These are phyloP conservation scores for Primulina tabacum DNA, from an alignment of 257 asterid species.

Conservation along the genomic window DNA sequence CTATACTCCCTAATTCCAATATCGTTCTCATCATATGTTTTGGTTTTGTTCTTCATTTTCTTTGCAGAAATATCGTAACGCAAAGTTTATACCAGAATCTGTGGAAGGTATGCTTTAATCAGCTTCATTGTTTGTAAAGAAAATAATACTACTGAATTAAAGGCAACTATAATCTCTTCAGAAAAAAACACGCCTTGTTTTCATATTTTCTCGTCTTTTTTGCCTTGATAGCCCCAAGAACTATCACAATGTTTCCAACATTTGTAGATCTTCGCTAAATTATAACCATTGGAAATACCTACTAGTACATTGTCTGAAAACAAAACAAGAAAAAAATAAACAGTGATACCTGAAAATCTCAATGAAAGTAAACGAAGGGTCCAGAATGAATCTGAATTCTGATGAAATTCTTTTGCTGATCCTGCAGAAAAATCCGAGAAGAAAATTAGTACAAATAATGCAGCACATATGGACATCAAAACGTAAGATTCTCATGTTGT, in stretches of 20 bases:
- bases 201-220: no score
- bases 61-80: constrained; percentile 75
- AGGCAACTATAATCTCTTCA: not conserved
- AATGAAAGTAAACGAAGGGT: not conserved
- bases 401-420: constrained; percentile 1
- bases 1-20: no score
- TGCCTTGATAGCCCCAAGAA: no score
- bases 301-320: not conserved
- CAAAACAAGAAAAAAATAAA: not conserved
- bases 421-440: constrained; percentile 56
- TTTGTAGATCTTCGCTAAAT: not conserved
- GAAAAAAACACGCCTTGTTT: no score
- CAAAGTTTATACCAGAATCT: constrained; percentile 59
- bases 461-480: constrained; percentile 41
- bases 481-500: constrained; percentile 33
- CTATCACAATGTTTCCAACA: not conserved
- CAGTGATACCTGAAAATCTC: not conserved
- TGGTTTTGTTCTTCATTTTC: not conserved
- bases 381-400: constrained; percentile 11
- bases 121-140: not conserved
- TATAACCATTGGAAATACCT: not conserved
- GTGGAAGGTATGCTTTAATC: constrained; percentile 52
- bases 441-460: constrained; percentile 30
- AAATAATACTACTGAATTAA: not conserved
- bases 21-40: no score